Conservation (phyloP, 345 rosid genomes). For the Mercurialis annua region DNA sequence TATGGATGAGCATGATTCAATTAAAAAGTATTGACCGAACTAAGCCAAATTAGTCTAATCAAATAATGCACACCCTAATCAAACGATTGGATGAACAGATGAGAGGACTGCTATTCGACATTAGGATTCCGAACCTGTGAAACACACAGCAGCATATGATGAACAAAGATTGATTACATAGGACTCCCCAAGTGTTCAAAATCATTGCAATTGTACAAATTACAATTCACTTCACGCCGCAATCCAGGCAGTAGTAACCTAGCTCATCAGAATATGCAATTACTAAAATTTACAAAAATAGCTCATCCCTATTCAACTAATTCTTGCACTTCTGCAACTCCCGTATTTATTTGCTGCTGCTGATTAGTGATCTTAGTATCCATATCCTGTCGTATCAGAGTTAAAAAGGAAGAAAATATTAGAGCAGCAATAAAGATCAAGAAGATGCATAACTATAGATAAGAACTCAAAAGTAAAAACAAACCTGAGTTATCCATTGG, state of each 20-base stretch:
- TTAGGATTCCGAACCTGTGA: too few relatives aligned
- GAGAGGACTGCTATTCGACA: too few relatives aligned
- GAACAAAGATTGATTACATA: too few relatives aligned
- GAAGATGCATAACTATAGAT: not conserved
- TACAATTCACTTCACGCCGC: slow-evolving; percentile 17
- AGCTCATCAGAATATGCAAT: slow-evolving; percentile 12
- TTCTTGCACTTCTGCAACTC: not conserved
- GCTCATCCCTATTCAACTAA: not conserved
- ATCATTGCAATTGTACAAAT: slow-evolving; percentile 20
- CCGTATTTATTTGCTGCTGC: not conserved
- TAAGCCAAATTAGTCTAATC: too few relatives aligned
- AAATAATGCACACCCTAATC: too few relatives aligned
- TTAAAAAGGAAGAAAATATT: not conserved
- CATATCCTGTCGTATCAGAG: slow-evolving; percentile 38
- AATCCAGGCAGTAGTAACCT: slow-evolving; percentile 17
- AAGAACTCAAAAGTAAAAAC: slow-evolving; percentile 23
- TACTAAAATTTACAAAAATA: slow-evolving; percentile 19
- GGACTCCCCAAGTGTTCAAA: slow-evolving; percentile 19
- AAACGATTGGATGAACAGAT: too few relatives aligned
- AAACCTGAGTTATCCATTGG: slow-evolving; percentile 99
- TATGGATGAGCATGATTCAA: too few relatives aligned
- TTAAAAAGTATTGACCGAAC: too few relatives aligned
- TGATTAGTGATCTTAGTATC: slow-evolving; percentile 29
- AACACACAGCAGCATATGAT: too few relatives aligned
- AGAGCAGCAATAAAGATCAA: not conserved